Evolutionary conservation across 768 basidiomycete genomes (phyloP), one percentile per base, ranked within the genome.

Genomic region (Termitomyces sp.): DNA sequence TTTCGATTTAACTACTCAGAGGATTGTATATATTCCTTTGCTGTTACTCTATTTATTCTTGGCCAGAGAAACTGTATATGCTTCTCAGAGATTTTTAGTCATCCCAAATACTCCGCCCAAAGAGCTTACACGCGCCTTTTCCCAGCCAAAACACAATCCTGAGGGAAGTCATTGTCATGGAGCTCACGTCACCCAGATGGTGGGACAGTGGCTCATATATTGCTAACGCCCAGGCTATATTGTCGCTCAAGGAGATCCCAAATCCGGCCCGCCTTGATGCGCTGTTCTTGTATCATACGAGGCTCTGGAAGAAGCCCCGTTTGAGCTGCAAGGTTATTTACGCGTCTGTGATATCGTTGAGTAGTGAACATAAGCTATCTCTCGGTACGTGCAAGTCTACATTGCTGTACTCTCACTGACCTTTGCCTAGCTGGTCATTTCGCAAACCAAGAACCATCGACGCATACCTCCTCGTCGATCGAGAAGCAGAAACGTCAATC

Each of bases 401-500:
- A 39, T 36, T 1, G 13, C 4, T 18, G 33, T 32, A 27, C 37
- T 24, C 6, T 51, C 3, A 40, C 34, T 53, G 13, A 36, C 27
- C 16, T 42, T 9, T 59, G 27, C 64, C 8, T 24, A 95, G 93
- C 91, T 12, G 85, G 88, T 5, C 90, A 88, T 64, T 94, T 95
- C 69, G 88, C 92, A 0, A 82, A 81, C 88, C 88, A 56, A 82
- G 87, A 7, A 79, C 98, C 49, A 89, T 95, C 64, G 92, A 96
- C 64, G 85, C 93, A 2, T 98, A 95, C 72, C 85, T 98, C 9
- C 84, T 96, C 45, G 84, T 91, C 22, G 97, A 98, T 65, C 84
- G 95, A 13, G 96, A 99, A 69, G 89, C 92, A 0, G 97, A 99
- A 69, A 93, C 93, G 7, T 95, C 92, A 16, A 89, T 98, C 76